Evolutionary conservation across 2,329 filamentous ascomycete species (phyloP).

Genomic region (Podosphaera leucotricha): DNA sequence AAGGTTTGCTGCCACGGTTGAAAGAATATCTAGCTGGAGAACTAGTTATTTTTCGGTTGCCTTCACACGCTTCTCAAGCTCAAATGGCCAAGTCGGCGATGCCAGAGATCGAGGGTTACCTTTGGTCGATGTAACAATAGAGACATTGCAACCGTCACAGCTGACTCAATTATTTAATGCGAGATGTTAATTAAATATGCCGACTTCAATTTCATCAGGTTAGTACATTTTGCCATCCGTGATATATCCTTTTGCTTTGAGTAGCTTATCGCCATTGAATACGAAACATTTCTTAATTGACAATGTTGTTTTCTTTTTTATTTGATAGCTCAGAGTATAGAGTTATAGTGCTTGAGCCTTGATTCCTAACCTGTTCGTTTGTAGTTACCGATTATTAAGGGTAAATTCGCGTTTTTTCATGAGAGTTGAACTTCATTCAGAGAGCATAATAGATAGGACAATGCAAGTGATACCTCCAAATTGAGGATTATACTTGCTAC

Average conservation of each 20-base stretch:
- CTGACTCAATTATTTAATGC: neutral
- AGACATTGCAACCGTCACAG: neutral
- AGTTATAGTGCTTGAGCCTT: neutral
- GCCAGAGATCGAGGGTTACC: neutral
- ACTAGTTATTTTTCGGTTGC: neutral
- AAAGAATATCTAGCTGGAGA: neutral
- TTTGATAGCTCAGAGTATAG: neutral
- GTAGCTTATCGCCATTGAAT: constrained; percentile 1
- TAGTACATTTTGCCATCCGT: neutral
- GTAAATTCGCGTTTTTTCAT: neutral
- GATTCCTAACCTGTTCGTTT: neutral
- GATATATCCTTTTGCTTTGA: neutral
- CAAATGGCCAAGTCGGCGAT: neutral
- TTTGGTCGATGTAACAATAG: neutral
- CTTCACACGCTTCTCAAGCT: constrained; percentile 1
- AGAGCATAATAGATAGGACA: no score
- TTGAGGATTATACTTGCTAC: neutral
- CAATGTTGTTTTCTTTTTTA: neutral
- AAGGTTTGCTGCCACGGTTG: neutral
- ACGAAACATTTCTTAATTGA: neutral
- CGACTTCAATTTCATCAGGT: neutral
- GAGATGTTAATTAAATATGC: neutral
- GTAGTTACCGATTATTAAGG: neutral
- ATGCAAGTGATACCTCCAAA: neutral
- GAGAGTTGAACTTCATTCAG: neutral